Conservation (phyloP, 2,329 filamentous ascomycete genomes). For the Apiospora kogelbergensis region DNA sequence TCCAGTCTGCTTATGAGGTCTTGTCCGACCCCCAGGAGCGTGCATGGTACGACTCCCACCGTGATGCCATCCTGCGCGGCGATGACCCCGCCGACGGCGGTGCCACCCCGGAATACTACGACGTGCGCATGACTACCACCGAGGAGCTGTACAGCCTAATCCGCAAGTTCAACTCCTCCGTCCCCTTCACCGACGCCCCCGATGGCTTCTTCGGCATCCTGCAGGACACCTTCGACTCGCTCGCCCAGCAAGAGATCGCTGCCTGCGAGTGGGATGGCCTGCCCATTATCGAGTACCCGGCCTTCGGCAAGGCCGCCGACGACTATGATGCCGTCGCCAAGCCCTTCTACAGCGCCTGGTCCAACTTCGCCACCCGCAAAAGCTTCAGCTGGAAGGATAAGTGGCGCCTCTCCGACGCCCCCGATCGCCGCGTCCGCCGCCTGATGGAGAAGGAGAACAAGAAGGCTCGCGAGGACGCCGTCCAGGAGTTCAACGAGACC, state of each 20-base stretch:
- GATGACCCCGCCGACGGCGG: slow-evolving; percentile 50
- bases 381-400: slow-evolving; percentile 87
- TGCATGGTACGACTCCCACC: slow-evolving; percentile 96
- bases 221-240: slow-evolving; percentile 72
- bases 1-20: slow-evolving; percentile 94
- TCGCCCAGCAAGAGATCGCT: slow-evolving; percentile 77
- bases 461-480: slow-evolving; percentile 76
- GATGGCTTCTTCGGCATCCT: slow-evolving; percentile 84
- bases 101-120: slow-evolving; percentile 60
- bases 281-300: slow-evolving; percentile 67
- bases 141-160: slow-evolving; percentile 79
- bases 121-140: slow-evolving; percentile 74
- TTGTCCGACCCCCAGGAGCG: slow-evolving; percentile 93
- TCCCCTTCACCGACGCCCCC: slow-evolving; percentile 78
- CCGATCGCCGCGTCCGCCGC: slow-evolving; percentile 78
- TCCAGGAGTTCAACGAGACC: slow-evolving; percentile 88
- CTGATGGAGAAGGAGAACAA: slow-evolving; percentile 96
- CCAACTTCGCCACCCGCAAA: slow-evolving; percentile 79
- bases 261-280: slow-evolving; percentile 69
- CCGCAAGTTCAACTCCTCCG: slow-evolving; percentile 73
- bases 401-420: slow-evolving; percentile 80
- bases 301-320: slow-evolving; percentile 78
- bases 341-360: slow-evolving; percentile 80
- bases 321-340: slow-evolving; percentile 74
- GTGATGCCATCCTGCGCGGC: slow-evolving; percentile 76